These are phyloP conservation scores for Tremellales sp. DNA, from an alignment of 1,284 basidiomycete species.

Conservation along the genomic window DNA sequence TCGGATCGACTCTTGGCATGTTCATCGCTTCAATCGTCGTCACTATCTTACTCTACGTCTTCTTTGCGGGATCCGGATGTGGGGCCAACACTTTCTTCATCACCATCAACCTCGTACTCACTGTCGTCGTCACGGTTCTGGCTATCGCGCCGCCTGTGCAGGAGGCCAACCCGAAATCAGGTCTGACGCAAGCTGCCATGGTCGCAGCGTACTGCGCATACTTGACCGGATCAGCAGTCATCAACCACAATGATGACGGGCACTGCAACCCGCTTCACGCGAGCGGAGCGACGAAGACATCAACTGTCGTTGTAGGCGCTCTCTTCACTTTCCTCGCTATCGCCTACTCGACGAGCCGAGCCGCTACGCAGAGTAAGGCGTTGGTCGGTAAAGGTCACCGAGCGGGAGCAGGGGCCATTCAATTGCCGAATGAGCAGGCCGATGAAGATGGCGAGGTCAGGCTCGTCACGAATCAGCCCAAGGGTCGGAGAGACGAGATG, in stretches of 20 bases:
- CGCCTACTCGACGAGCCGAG: conserved; percentile 92
- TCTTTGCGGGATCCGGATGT: conserved; percentile 84
- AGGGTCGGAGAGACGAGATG: conserved; percentile 71
- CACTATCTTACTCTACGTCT: conserved; percentile 83
- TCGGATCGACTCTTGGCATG: conserved; percentile 86
- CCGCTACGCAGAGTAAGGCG: conserved; percentile 90
- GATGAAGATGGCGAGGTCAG: conserved; percentile 57
- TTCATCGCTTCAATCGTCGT: conserved; percentile 78
- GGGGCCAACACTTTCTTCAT: conserved; percentile 89
- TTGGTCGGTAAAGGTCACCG: conserved; percentile 66
- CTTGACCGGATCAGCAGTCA: conserved; percentile 87
- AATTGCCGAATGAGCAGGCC: conserved; percentile 56
- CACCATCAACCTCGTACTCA: conserved; percentile 82
- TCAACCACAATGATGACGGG: conserved; percentile 72
- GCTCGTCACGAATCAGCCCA: conserved; percentile 78
- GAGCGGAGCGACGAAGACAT: conserved; percentile 67
- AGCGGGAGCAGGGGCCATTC: conserved; percentile 58
- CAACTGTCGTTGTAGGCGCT: conserved; percentile 85
- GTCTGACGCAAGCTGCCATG: conserved; percentile 92
- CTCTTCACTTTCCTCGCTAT: conserved; percentile 97
- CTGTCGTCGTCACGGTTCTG: conserved; percentile 73
- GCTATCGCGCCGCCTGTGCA: conserved; percentile 85
- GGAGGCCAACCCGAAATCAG: conserved; percentile 89
- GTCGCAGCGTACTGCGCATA: conserved; percentile 97
- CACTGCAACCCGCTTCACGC: conserved; percentile 80